Conservation (phyloP, 1,284 basidiomycete genomes). For the Anthracocystis setariae region DNA sequence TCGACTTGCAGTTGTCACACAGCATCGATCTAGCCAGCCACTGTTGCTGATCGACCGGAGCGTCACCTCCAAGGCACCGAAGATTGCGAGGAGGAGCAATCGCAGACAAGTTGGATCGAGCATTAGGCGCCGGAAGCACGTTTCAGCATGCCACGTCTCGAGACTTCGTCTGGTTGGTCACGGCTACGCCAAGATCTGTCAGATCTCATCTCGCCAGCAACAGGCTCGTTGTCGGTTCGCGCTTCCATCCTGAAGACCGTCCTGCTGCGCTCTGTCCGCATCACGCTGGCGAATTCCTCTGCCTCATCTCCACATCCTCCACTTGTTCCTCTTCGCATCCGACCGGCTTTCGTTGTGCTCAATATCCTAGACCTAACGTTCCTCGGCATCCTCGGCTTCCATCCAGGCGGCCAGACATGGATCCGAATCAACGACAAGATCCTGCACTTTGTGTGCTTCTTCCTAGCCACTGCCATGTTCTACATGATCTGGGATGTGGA, state of each 20-base stretch:
- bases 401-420: constrained; percentile 53
- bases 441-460: constrained; percentile 83
- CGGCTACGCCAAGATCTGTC: constrained; percentile 20
- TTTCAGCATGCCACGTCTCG: constrained; percentile 41
- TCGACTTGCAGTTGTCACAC: no score
- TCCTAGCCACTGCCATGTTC: constrained; percentile 80
- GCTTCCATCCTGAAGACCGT: constrained; percentile 32
- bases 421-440: constrained; percentile 84
- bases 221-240: constrained; percentile 15
- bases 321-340: constrained; percentile 52
- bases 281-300: constrained; percentile 9
- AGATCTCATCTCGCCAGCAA: constrained; percentile 15
- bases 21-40: no score
- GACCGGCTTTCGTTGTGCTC: constrained; percentile 55
- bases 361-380: constrained; percentile 52
- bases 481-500: constrained; percentile 89
- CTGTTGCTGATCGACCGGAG: no score
- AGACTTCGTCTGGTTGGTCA: constrained; percentile 39
- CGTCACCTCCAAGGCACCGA: no score
- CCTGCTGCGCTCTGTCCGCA: constrained; percentile 42
- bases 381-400: constrained; percentile 63
- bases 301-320: constrained; percentile 6
- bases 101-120: no score
- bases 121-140: background rate
- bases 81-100: no score